Evolutionary conservation across 441 rosid genomes (phyloP).

Genomic region (Corymbia citriodora): DNA sequence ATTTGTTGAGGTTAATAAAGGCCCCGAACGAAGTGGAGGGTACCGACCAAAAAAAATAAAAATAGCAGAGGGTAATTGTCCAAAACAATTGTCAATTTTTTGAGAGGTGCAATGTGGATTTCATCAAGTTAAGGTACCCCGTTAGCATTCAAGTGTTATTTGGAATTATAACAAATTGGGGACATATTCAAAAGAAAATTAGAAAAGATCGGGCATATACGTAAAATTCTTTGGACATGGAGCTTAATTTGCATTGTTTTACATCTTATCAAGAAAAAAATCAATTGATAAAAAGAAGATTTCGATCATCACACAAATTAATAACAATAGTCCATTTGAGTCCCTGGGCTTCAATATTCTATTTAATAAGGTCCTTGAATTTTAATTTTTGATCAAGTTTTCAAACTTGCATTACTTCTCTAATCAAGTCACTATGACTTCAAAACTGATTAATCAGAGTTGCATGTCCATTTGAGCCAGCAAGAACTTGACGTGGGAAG

Average conservation of each 20-base stretch:
- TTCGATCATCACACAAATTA: not conserved
- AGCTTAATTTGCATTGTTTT: not conserved
- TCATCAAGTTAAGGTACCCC: not conserved
- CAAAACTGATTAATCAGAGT: not conserved
- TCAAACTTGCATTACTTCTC: not conserved
- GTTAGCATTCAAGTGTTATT: not conserved
- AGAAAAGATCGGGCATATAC: not conserved
- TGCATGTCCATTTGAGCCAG: not conserved
- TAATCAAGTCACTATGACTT: not conserved
- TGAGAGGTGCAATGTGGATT: not conserved
- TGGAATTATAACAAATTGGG: not conserved
- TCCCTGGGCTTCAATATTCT: not conserved
- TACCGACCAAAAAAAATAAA: no score
- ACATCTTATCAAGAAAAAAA: not conserved
- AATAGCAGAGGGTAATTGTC: not conserved
- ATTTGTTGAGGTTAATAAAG: not conserved
- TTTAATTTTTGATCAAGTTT: not conserved
- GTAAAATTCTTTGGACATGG: not conserved
- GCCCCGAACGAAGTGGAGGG: not conserved
- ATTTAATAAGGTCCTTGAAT: not conserved
- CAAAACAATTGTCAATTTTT: not conserved
- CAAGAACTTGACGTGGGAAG: not conserved
- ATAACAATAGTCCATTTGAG: not conserved
- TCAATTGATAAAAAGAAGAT: not conserved
- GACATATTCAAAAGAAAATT: not conserved